Evolutionary conservation across 352 stramenopile species (phyloP).

Genomic region (Phytophthora constricta): DNA sequence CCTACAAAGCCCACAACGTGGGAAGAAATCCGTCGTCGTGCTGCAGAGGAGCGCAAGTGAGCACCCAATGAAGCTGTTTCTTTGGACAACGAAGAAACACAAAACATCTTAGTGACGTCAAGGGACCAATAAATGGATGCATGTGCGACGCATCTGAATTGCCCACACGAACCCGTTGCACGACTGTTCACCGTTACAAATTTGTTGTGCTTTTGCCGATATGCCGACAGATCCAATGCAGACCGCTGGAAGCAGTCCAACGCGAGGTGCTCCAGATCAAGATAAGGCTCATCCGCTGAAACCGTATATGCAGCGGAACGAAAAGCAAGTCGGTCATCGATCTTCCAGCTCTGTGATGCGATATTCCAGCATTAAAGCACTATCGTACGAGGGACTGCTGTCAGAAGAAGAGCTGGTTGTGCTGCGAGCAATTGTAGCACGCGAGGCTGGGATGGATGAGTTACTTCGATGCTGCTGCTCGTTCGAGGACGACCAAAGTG

Average conservation of each 20-base stretch:
- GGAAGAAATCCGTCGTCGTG: slow-evolving; percentile 78
- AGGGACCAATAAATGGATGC: slow-evolving; percentile 10
- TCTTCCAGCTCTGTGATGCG: slow-evolving; percentile 3
- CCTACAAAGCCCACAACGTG: slow-evolving; percentile 63
- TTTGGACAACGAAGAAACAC: slow-evolving; percentile 1
- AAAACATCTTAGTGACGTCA: slow-evolving; percentile 10
- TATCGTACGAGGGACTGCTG: slow-evolving; percentile 63
- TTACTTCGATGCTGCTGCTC: slow-evolving; percentile 54
- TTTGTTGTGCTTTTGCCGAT: background rate
- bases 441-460: slow-evolving; percentile 63
- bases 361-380: slow-evolving; percentile 39
- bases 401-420: slow-evolving; percentile 70
- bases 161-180: background rate
- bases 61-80: background rate
- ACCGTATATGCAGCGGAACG: slow-evolving; percentile 29
- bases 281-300: slow-evolving; percentile 7
- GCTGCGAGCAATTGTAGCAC: slow-evolving; percentile 65
- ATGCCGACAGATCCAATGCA: too few species aligned
- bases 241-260: background rate
- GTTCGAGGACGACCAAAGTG: slow-evolving; percentile 53
- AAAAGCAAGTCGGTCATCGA: slow-evolving; percentile 7
- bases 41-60: slow-evolving; percentile 60
- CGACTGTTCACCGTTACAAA: slow-evolving; percentile 27
- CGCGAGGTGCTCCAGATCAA: background rate
- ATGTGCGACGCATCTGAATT: slow-evolving; percentile 6